Percentiles rank a stretch among this genome's conserved stretches.
These are phyloP conservation scores for Botrytis porri DNA, from an alignment of 2,329 filamentous ascomycete genomes.

Conservation along the genomic window DNA sequence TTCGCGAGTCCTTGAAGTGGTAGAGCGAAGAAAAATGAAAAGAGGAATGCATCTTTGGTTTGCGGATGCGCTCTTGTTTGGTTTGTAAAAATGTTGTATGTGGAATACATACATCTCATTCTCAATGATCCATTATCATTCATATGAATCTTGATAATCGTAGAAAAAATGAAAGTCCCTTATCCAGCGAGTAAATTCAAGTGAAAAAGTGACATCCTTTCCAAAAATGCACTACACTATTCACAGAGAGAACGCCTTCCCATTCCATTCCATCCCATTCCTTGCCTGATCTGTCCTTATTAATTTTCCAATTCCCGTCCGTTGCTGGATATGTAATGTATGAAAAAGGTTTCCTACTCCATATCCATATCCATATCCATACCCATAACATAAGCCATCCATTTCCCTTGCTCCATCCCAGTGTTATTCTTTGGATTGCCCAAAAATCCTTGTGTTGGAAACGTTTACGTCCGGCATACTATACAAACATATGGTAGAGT, in stretches of 20 bases:
- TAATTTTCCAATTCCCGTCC: slow-evolving; percentile 7
- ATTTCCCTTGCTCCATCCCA: slow-evolving; percentile 6
- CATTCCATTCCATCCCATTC: slow-evolving; percentile 2
- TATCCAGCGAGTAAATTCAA: not conserved
- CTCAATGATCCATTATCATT: slow-evolving; percentile 16
- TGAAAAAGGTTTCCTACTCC: slow-evolving; percentile 15
- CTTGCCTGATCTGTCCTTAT: not conserved
- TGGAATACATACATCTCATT: slow-evolving; percentile 14
- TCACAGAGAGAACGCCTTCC: slow-evolving; percentile 9
- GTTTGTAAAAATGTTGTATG: not conserved
- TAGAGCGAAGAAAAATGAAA: not conserved
- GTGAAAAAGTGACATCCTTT: not conserved
- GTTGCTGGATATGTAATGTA: slow-evolving; percentile 18
- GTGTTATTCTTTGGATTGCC: not conserved
- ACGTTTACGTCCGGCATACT: slow-evolving; percentile 1
- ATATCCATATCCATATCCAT: not conserved
- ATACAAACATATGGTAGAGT: slow-evolving; percentile 1
- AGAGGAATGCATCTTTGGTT: not conserved
- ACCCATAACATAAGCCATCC: slow-evolving; percentile 1
- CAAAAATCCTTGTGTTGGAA: not conserved
- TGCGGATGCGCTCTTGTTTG: not conserved
- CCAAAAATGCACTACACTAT: not conserved
- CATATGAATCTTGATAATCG: not conserved
- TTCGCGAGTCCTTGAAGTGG: not conserved
- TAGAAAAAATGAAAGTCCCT: slow-evolving; percentile 6